Percentiles rank a stretch among this genome's conserved stretches.
Conservation (phyloP, 2,329 filamentous ascomycete genomes). For the Allantophomopsis cytisporea region DNA sequence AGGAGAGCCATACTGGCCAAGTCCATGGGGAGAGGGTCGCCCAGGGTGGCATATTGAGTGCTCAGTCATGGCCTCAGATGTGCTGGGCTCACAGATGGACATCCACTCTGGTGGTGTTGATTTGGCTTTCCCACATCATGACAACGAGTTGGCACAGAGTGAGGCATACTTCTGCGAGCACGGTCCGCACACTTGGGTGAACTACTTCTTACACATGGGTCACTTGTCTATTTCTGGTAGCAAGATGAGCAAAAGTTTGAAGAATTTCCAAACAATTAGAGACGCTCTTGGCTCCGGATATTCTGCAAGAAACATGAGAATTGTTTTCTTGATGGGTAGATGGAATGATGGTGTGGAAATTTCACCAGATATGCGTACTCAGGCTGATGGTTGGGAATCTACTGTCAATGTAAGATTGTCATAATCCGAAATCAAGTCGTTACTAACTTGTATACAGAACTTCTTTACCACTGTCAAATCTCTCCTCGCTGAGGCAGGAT, state of each 20-base stretch:
- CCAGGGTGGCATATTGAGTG: conserved; percentile 98
- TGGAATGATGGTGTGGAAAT: conserved; percentile 93
- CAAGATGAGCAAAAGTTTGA: conserved; percentile 93
- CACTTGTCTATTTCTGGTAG: conserved; percentile 79
- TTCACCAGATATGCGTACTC: conserved; percentile 65
- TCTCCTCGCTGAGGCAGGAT: conserved; percentile 30
- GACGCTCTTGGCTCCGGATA: conserved; percentile 61
- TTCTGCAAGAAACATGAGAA: conserved; percentile 66
- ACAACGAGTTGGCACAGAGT: conserved; percentile 83
- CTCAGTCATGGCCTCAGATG: conserved; percentile 85
- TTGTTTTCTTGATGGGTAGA: conserved; percentile 74
- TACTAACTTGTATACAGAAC: conserved; percentile 25
- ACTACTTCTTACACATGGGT: conserved; percentile 93
- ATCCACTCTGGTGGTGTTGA: conserved; percentile 91
- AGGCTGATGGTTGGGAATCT: conserved; percentile 67
- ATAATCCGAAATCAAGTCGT: neutral
- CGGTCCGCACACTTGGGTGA: conserved; percentile 64
- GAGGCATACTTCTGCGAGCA: conserved; percentile 57
- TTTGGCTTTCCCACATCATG: conserved; percentile 81
- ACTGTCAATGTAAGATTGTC: conserved; percentile 45
- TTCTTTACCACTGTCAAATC: conserved; percentile 46
- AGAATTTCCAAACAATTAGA: conserved; percentile 91
- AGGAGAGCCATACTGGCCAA: conserved; percentile 83
- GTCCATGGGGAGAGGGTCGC: conserved; percentile 74
- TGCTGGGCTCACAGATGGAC: conserved; percentile 76